Base-by-base conservation (phyloP, 2,329 filamentous ascomycete species). In the Aspergillus latus region DNA sequence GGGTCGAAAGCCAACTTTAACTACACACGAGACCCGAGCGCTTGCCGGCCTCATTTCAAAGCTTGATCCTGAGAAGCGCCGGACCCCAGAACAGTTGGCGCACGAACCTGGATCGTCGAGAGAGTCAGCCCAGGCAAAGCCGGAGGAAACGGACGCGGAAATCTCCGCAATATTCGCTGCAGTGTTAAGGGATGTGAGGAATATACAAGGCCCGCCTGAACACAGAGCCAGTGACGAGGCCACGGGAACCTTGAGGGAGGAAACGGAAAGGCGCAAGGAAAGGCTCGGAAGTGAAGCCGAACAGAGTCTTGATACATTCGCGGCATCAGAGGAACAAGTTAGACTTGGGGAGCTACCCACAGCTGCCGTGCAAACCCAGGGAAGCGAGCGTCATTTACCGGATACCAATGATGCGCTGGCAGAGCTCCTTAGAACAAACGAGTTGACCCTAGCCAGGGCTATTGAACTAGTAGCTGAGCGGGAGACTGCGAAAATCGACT, bases 401-500 rank as follows among this genome's bases (percentile, higher is more conserved):
- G 26, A 50, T 21, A 42, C 30, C 9, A 53, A 55, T 26, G 42
- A 42, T 7, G 44, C 58, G 46, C 26, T 60, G 10, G 46, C 54
- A 21, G 51, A 62, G 26, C 39, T 55, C 53, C 50, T 56, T 15
- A 45, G 57, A 1, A 57, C 57, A 11, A 52, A 57, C 0, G 44
- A 59, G 13, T 51, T 71, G 32, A 56, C 64, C 2, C 59, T 66
- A 46, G 48, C 53, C 13, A 47, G 58, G 30, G 66, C 68, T 5
- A 62, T 72, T 11, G 57, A 65, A 21, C 46, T 68, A 10, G 60
- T 73, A 7, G 64, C 71, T 2, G 52, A 65, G 28, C 61, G 66
- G 30, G 73, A 75, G 57, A 60, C 64, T 3, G 52, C 55, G 5
- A 69, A 66, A 40, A 74, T 75, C 15, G 66, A 71, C 52, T 51